Evolutionary conservation across 176 grass and related monocot genomes (phyloP), one percentile per base, ranked within the genome.

Genomic region (Zea luxurians): DNA sequence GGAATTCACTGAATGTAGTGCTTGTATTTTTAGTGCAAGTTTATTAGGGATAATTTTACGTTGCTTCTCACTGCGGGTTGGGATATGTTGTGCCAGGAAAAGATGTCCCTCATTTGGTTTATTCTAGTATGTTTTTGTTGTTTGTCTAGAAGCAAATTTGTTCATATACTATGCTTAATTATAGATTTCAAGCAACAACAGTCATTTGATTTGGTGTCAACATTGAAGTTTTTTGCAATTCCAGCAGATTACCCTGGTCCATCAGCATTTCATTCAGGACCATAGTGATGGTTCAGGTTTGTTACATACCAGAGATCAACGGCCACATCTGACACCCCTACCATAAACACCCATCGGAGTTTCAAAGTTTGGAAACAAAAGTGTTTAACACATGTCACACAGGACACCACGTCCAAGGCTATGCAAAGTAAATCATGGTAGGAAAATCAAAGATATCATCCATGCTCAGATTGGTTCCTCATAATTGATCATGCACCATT

Each of bases 11-110:
- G 1, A 43, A 71, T 69, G 35, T 49, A 54, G 53, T 36, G 16
- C 4, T 71, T 45, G 4, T 17, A 1, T 70, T 58, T 10, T 6
- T n/a, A 16, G 34, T 38, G 46, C 58, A 44, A 59, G 1, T 68
- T 41, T 50, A 37, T 61, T 9, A 50, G 10, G 27, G 35, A 37
- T 15, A 17, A n/a, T 44, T 40, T 21, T 13, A 8, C 42, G 38
- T 55, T 81, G 83, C 58, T 79, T 13, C 10, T 69, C 45, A 61
- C 18, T 81, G 44, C 78, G 62, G 53, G 0, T 36, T 3, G 36
- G 11, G 17, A 3, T 60, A 17, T 21, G 10, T 57, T 46, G 7
- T 83, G 37, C 48, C 34, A 55, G 2, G 43, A 70, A 69, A 70
- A 48, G 67, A 48, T 69, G 4, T 0, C 1, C 15, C 8, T 16